These are phyloP conservation scores for Pseudomonodictys pantanalensis DNA, from an alignment of 495 filamentous ascomycete genomes.

Conservation along the genomic window DNA sequence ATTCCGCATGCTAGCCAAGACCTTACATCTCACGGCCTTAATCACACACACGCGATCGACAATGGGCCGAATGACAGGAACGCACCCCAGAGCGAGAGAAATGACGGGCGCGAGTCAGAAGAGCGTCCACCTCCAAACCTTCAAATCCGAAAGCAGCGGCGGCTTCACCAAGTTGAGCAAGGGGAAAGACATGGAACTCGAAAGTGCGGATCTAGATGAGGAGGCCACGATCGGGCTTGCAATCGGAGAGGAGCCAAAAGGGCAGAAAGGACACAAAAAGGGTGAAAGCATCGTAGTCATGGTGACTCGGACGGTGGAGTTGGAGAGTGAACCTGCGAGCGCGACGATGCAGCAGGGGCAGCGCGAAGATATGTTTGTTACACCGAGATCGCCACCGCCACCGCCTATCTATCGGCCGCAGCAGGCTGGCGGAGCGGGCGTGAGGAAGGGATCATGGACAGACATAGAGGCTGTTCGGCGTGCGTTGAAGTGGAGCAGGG, in stretches of 20 bases:
- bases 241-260: neutral
- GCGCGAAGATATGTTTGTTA: no score
- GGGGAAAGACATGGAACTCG: neutral
- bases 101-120: neutral
- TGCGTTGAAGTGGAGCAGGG: no score
- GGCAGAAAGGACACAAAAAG: neutral
- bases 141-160: conserved; percentile 1
- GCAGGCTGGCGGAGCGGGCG: no score
- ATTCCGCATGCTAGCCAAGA: conserved; percentile 13
- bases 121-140: conserved; percentile 2
- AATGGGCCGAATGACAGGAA: neutral
- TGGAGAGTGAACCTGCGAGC: neutral
- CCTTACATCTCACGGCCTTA: conserved; percentile 4
- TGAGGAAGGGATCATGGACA: no score
- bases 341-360: conserved; percentile 26
- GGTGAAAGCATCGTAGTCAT: neutral
- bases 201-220: neutral
- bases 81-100: neutral
- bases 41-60: conserved; percentile 2
- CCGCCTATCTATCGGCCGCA: no score
- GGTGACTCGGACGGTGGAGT: neutral
- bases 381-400: no score
- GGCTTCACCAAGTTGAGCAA: conserved; percentile 10
- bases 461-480: no score
- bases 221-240: neutral